Percentiles rank a stretch among this genome's conserved stretches.
Evolutionary conservation across 2,329 filamentous ascomycete species (phyloP).

Genomic region (Exophiala alcalophila): DNA sequence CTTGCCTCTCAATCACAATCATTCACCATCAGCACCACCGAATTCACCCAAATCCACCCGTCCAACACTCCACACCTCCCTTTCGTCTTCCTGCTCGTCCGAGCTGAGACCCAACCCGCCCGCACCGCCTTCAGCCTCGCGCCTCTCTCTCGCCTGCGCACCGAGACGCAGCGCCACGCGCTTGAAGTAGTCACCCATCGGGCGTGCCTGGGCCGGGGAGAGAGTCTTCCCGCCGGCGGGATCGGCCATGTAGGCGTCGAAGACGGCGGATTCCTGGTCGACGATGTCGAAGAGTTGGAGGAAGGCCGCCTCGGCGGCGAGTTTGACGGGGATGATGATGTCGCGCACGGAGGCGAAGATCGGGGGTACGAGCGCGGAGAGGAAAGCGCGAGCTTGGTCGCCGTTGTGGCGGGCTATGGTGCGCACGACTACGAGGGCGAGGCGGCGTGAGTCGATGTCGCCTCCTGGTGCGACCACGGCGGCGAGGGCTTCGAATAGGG

Average conservation of each 20-base stretch:
- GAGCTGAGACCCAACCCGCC: constrained; percentile 81
- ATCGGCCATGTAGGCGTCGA: constrained; percentile 79
- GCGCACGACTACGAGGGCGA: constrained; percentile 81
- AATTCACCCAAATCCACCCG: constrained; percentile 69
- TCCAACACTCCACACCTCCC: constrained; percentile 92
- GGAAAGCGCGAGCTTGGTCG: constrained; percentile 69
- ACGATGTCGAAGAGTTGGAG: constrained; percentile 86
- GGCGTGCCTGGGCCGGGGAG: constrained; percentile 55
- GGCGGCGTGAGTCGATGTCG: constrained; percentile 76
- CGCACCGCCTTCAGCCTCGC: constrained; percentile 84
- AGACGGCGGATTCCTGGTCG: constrained; percentile 78
- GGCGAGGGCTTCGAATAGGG: constrained; percentile 75
- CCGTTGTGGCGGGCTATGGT: constrained; percentile 77
- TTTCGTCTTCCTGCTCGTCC: constrained; percentile 91
- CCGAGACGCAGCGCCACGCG: constrained; percentile 80
- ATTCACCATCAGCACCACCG: constrained; percentile 8
- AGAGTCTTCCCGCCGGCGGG: constrained; percentile 58
- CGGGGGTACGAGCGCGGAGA: constrained; percentile 73
- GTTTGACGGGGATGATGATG: constrained; percentile 87
- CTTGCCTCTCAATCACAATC: background rate
- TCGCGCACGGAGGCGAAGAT: constrained; percentile 90
- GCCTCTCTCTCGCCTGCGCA: constrained; percentile 81
- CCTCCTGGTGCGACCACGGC: constrained; percentile 72
- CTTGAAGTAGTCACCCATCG: constrained; percentile 97
- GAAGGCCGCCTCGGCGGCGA: constrained; percentile 92